phyloP scores from a whole-genome alignment of 257 asterid species.

The Lantana camara region DNA sequence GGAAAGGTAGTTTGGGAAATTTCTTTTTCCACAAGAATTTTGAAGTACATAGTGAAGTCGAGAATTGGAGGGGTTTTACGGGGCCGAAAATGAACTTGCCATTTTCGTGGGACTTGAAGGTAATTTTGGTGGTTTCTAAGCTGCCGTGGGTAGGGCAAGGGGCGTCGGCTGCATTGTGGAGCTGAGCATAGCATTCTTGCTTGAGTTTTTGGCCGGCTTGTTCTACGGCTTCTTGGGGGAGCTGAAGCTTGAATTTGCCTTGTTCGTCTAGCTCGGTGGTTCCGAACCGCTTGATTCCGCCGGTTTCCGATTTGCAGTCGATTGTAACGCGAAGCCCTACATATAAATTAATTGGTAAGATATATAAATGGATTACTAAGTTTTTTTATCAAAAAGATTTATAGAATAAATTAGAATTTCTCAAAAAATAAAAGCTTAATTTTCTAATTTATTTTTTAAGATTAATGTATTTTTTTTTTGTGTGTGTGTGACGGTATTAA shows the following conservation, averaged over 20 bases:
- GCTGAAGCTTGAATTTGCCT: slow-evolving; percentile 49
- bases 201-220: slow-evolving; percentile 21
- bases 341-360: not conserved
- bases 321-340: slow-evolving; percentile 61
- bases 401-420: too few relatives aligned
- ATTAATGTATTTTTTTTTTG: too few relatives aligned
- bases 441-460: too few relatives aligned
- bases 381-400: too few relatives aligned
- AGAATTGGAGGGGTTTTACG: slow-evolving; percentile 43
- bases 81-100: slow-evolving; percentile 44
- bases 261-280: slow-evolving; percentile 45
- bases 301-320: slow-evolving; percentile 53
- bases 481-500: too few relatives aligned
- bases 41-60: slow-evolving; percentile 61
- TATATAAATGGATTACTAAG: too few relatives aligned
- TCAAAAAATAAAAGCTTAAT: too few relatives aligned
- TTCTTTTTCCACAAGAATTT: slow-evolving; percentile 46
- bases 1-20: slow-evolving; percentile 39
- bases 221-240: slow-evolving; percentile 17
- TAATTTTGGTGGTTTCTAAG: slow-evolving; percentile 46
- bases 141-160: slow-evolving; percentile 57
- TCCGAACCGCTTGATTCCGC: slow-evolving; percentile 49
- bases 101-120: slow-evolving; percentile 21
- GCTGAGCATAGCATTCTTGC: slow-evolving; percentile 65
- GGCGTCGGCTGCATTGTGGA: slow-evolving; percentile 45